Conservation (phyloP, 345 rosid genomes). For the Bruguiera sexangula region DNA sequence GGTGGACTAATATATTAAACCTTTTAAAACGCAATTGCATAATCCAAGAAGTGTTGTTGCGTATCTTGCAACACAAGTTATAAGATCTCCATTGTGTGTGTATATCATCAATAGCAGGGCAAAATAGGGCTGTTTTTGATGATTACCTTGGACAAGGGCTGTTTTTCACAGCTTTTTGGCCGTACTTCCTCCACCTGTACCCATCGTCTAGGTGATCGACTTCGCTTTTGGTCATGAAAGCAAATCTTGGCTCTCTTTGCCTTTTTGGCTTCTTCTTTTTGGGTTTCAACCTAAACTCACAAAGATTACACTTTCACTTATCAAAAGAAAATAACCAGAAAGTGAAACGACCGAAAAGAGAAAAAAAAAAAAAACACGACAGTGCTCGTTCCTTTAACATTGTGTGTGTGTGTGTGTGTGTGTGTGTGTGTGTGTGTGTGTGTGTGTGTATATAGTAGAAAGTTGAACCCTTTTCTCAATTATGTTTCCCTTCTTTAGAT, state of each 20-base stretch:
- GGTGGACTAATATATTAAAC: not conserved
- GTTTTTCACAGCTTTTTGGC: conserved; percentile 96
- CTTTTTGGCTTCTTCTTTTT: conserved; percentile 82
- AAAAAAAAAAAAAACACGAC: not conserved
- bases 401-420: no score
- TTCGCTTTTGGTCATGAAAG: conserved; percentile 96
- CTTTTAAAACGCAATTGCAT: not conserved
- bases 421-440: no score
- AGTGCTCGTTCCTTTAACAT: not conserved
- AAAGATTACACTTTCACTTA: conserved; percentile 10
- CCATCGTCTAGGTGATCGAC: conserved; percentile 97
- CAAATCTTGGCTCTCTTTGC: conserved; percentile 80
- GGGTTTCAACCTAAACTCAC: conserved; percentile 64
- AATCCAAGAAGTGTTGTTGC: not conserved
- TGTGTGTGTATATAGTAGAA: not conserved
- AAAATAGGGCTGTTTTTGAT: not conserved
- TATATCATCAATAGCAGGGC: not conserved
- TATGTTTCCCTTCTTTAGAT: not conserved
- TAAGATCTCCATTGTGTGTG: not conserved
- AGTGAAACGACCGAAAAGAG: not conserved
- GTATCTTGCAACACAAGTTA: conserved; percentile 19
- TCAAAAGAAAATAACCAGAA: not conserved
- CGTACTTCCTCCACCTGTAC: conserved; percentile 96
- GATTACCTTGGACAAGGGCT: conserved; percentile 92
- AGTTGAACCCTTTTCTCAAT: not conserved